A percentile compares a stretch with the other conserved stretches of the same genome.
Conservation (phyloP, 768 basidiomycete genomes). For the Rhodotorula babjevae region DNA sequence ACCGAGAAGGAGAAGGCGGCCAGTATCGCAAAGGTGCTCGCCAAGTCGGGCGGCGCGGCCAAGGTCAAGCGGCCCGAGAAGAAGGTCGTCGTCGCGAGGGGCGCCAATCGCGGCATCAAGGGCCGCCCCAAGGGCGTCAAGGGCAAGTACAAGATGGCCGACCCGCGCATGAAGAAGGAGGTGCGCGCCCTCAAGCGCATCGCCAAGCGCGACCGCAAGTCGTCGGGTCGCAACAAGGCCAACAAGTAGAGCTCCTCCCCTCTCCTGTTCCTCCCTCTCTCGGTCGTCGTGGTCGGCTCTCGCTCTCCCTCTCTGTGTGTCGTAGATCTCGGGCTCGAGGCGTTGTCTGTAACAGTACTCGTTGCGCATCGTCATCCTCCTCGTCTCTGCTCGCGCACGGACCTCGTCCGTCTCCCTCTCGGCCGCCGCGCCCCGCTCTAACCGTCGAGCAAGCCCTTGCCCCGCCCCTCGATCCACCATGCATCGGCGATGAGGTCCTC, state of each 20-base stretch:
- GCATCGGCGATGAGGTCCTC: constrained; percentile 42
- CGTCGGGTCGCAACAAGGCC: constrained; percentile 28
- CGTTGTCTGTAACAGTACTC: neutral
- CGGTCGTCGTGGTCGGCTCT: too few relatives aligned
- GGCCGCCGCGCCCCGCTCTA: neutral
- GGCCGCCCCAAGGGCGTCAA: constrained; percentile 94
- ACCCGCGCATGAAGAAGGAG: constrained; percentile 50
- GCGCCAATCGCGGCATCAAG: constrained; percentile 78
- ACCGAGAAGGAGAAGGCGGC: constrained; percentile 92
- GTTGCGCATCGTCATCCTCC: too few relatives aligned
- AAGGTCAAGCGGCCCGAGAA: constrained; percentile 52
- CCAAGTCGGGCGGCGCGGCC: constrained; percentile 47
- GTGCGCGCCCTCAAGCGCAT: constrained; percentile 74
- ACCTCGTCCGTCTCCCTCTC: neutral
- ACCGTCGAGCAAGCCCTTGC: constrained; percentile 17
- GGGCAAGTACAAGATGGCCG: constrained; percentile 65
- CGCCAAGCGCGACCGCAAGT: constrained; percentile 64
- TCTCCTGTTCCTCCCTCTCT: neutral
- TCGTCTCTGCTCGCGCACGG: too few relatives aligned
- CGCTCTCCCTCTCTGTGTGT: neutral
- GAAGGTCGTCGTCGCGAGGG: constrained; percentile 87
- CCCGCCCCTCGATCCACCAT: constrained; percentile 39
- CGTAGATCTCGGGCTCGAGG: neutral
- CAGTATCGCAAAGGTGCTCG: constrained; percentile 78
- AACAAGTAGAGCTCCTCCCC: constrained; percentile 16